Base-by-base conservation (phyloP, 768 basidiomycete genomes). In the Agaricus blazei region DNA sequence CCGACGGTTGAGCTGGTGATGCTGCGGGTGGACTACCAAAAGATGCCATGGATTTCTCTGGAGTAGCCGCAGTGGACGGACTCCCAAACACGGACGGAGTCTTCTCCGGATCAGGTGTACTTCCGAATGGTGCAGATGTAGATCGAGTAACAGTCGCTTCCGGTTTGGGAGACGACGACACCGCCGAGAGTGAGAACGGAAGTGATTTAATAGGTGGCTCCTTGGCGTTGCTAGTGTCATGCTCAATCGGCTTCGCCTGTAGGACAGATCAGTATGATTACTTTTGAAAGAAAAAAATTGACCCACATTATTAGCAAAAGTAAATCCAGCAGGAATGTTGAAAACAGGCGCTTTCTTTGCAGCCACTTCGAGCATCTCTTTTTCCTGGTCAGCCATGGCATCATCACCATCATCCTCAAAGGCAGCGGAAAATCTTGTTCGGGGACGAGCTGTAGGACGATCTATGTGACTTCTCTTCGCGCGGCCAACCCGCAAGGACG, bases 401-500 rank as follows among this genome's bases (percentile, higher is more conserved):
- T 82, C 83, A 54, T 78, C 75, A 9, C 52, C 62, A 34, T 76
- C 72, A 23, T 79, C 76, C 40, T 76, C 84, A 58, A 76, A 87
- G 7, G 75, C 77, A 5, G 88, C 88, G 3, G 88, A 89, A 62
- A 85, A 91, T 60, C 79, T 81, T 31, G 77, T 74, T 57, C 72
- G 79, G 15, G 72, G 68, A 46, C 65, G 59, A 24, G 74, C 67
- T 15, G 69, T 64, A 12, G 86, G 84, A 11, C 84, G 80, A n/a
- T 75, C 73, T 40, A 87, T 74, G 61, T 88, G 85, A 57, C 76
- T 80, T 40, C 86, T 79, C 67, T 80, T 83, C 23, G 73, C 73
- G 41, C 86, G 80, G 15, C 87, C 86, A 26, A 88, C 84, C 50
- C 87, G 81, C 51, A 87, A 70, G 15, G 84, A 85, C 27, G 85